Base-by-base conservation (phyloP, 2,329 filamentous ascomycete species). In the Diplocarpon rosae region DNA sequence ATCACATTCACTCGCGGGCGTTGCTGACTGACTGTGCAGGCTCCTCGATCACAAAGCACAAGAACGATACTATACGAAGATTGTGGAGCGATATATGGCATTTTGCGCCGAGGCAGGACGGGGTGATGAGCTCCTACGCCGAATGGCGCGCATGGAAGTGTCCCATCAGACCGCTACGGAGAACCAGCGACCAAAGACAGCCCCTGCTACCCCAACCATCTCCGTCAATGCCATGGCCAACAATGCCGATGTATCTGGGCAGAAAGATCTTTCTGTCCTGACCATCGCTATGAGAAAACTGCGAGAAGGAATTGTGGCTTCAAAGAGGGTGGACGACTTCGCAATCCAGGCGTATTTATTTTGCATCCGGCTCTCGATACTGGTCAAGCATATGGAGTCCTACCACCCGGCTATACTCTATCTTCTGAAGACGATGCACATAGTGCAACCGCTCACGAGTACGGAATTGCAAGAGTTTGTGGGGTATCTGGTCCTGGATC, bases 321-420 rank as follows among this genome's bases (percentile, higher is more conserved):
- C 84, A 8, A 77, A 79, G 42, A 78, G 89, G 15, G 69, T 72
- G 30, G 85, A 95, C 59, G 70, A 76, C 42, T 98, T 98, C 64
- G 81, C 90, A 1, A 78, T 84, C n/a, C 80, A 88, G 55, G 85
- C 81, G 13, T 95, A 96, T 65, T 78, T 94, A 50, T 96, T 96
- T 69, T 87, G 85, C 57, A 85, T 94, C 56, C 83, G 89, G 43
- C 72, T 89, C 20, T 80, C 85, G 17, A 81, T 98, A 50, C 75
- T 95, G 29, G 78, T 83, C 46, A 78, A 80, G 52, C 82, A 93
- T 55, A 84, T 83, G 55, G 86, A 94, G 55, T 88, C 88, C 1
- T 98, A 96, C 63, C 83, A 90, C 52, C 87, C 90, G 0, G 87
- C 90, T 1, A 76, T 96, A 16, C 73, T 84, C 32, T 79, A 94